Base-by-base conservation (phyloP, 805 yeast genomes). In the Isabelozyma heimii region DNA sequence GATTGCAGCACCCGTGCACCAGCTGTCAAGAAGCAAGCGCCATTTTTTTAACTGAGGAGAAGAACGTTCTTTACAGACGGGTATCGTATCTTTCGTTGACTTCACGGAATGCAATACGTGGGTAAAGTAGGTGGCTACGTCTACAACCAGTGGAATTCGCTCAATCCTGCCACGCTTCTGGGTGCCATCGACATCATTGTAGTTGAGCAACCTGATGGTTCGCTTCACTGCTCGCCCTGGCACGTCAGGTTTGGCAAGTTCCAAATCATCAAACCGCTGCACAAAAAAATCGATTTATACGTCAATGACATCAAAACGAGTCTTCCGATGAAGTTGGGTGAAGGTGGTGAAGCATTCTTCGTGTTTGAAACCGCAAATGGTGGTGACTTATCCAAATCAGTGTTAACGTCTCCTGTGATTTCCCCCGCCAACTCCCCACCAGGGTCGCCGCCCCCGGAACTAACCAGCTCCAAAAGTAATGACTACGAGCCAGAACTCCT, bases 171-270 rank as follows among this genome's bases (percentile, higher is more conserved):
- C 1, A 94, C 99, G 0, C 77, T 94, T 14, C 85, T 96, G 16
- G 99, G 99, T 5, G 99, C 98, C 16, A 94, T 94, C 65, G 99
- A 94, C 67, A 91, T 94, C 47, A 89, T 94, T 39, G 98, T 91
- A 8, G 86, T 94, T 10, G 97, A 92, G 68, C 95, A 89, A 62
- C 87, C 88, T 10, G 84, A 86, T 62, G 92, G 89, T 37, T 79
- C 86, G 26, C 69, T 87, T 37, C 86, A 88, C 46, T 91, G 98
- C 60, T 89, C 97, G 7, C 99, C 99, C 4, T 94, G 95, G 77
- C 99, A 94, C 68, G 90, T 94, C 37, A 76, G 99, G 48, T 94
- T 94, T 70, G 99, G 99, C 20, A 91, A 90, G 70, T 89, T 94
- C 67, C 95, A 91, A 58, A 77, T 94, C 54, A 74, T 94, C 51